Base-by-base conservation (phyloP, 2,329 filamentous ascomycete species). In the Penicillium sp. region DNA sequence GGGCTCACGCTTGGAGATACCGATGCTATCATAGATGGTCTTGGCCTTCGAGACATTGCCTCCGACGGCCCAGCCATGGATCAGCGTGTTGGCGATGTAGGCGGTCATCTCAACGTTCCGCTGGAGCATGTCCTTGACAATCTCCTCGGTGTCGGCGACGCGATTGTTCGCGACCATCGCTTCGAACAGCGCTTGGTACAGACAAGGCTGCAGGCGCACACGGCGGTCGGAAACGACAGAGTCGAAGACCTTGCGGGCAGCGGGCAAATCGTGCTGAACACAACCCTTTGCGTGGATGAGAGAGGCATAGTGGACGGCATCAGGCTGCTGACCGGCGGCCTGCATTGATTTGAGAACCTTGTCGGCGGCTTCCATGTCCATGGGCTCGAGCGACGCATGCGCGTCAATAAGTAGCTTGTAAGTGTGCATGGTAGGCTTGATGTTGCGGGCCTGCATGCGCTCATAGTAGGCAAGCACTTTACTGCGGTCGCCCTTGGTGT, bases 361-460 rank as follows among this genome's bases (percentile, higher is more conserved):
- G 73, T 96, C 91, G 2, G 93, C 94, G 26, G 91, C 90, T 4
- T 81, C 76, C 87, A 97, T 93, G 71, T 97, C 81, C 52, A 95
- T 81, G 0, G 94, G 92, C 68, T 97, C 93, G 36, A 99, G 84
- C 5, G 93, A 96, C 13, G 94, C 94, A 68, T 97, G 86, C 2
- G 93, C 92, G 69, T 99, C 94, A 61, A 99, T 90, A 42, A 99
- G 84, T 18, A 99, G 86, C 80, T 99, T 99, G 81, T 92, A 96
- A 1, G 94, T 99, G 75, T 99, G 94, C 57, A 90, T 88, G 0
- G 94, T 97, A 2, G 94, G 93, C 54, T 88, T 80, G 68, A 99
- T 99, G 51, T 86, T 85, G 76, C 87, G 89, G 21, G 84, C 81
- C 70, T 87, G 85, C 94, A 99, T 97, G 57, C 93, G 89, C 73